Base-by-base conservation (phyloP, 2,329 filamentous ascomycete genomes). In the Colletotrichum lupini region DNA sequence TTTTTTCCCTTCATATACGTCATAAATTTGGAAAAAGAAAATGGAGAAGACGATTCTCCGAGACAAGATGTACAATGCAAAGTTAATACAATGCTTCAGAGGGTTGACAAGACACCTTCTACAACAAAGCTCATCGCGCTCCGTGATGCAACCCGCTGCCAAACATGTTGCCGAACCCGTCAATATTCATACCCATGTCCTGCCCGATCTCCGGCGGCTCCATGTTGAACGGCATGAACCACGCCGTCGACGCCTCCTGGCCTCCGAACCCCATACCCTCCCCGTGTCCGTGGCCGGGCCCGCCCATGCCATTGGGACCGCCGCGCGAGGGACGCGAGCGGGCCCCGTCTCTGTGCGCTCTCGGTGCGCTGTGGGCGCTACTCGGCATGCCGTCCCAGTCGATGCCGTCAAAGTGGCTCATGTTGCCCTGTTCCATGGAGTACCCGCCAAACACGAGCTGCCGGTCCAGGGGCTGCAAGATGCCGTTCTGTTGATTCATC, bases 151-250 rank as follows among this genome's bases (percentile, higher is more conserved):
- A 72, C 26, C 78, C 75, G 5, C 77, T 80, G 4, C 82, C 83
- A 77, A 90, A 89, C 78, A 90, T 85, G 32, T 79, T 82, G 30
- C 83, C 83, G 75, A 89, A 90, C 11, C 82, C 82, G 73, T 90
- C 89, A 30, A 87, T 81, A 46, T 83, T 83, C 28, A 85, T 78
- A 24, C 81, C 81, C 66, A 86, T 75, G 49, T 89, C 88, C 67
- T 88, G 87, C 7, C 84, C 83, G 55, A 90, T 82, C 70, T 91
- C 89, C 0, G 93, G 91, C 24, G 95, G 94, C 72, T 97, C 94
- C 83, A 97, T 91, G 80, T 97, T 97, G 83, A 98, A 97, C 1
- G 95, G 95, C 86, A 97, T 92, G 81, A 97, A 97, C 94, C 95
- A 98, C 5, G 93, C 94, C 65, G 92, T 92, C 63, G 85, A 88